Conservation (phyloP, 306 rosid species). For the Gynostemma pentaphyllum region DNA sequence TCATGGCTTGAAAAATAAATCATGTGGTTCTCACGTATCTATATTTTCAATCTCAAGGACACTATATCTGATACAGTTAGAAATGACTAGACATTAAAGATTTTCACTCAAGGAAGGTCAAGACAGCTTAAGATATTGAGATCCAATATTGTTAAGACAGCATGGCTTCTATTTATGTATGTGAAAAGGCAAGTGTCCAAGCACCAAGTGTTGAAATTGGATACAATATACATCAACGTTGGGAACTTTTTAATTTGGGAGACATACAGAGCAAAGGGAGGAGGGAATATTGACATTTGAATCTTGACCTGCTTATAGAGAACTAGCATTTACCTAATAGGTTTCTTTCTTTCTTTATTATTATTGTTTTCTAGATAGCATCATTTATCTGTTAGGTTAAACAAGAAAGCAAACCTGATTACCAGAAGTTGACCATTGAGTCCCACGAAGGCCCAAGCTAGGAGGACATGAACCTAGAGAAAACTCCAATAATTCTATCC, state of each 20-base stretch:
- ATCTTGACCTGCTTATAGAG: not conserved
- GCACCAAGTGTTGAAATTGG: not conserved
- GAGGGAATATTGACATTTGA: not conserved
- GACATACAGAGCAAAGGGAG: not conserved
- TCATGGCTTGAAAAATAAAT: too few species aligned
- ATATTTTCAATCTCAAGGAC: too few species aligned
- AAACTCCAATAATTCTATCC: constrained; percentile 64
- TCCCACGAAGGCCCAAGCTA: constrained; percentile 71
- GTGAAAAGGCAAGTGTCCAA: not conserved
- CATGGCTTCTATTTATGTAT: not conserved
- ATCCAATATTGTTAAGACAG: not conserved
- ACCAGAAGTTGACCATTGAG: constrained; percentile 68
- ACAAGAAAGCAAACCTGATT: constrained; percentile 55
- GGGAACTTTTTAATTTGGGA: not conserved
- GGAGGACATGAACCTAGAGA: constrained; percentile 88
- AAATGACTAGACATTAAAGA: too few species aligned
- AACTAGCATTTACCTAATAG: not conserved
- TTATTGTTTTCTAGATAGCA: not conserved
- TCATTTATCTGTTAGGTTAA: not conserved
- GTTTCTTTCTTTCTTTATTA: not conserved
- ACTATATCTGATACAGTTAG: too few species aligned
- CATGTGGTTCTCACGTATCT: too few species aligned
- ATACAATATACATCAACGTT: not conserved
- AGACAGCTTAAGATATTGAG: too few species aligned
- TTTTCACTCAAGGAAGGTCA: too few species aligned